Conservation (phyloP, 148 eudicot species). For the Amaranthus hypochondriacus region DNA sequence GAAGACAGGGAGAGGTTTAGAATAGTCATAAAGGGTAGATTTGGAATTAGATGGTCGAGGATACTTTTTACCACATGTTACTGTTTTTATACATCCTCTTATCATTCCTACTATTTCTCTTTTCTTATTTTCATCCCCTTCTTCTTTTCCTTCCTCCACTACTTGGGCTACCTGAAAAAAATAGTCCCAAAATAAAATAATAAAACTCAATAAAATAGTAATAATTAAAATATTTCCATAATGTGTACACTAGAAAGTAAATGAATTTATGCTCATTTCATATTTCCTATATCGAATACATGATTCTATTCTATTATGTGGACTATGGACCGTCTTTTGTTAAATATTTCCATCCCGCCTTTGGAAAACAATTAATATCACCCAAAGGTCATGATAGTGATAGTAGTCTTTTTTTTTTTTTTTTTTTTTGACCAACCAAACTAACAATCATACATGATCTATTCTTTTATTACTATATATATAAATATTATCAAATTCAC, state of each 20-base stretch:
- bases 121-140: conserved; percentile 21
- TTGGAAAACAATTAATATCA: too few species aligned
- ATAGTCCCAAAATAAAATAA: not conserved
- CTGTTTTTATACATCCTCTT: conserved; percentile 87
- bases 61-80: conserved; percentile 64
- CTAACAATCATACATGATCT: too few species aligned
- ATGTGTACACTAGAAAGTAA: not conserved
- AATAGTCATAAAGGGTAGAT: conserved; percentile 9
- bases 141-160: conserved; percentile 29
- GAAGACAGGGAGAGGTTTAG: conserved; percentile 39
- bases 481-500: too few species aligned
- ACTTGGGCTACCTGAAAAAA: conserved; percentile 66
- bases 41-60: conserved; percentile 30
- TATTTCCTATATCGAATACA: too few species aligned
- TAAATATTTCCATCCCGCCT: too few species aligned
- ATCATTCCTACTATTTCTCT: conserved; percentile 78
- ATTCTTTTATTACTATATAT: too few species aligned
- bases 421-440: too few species aligned
- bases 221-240: not conserved
- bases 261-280: too few species aligned
- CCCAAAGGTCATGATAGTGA: too few species aligned
- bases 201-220: not conserved
- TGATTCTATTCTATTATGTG: too few species aligned
- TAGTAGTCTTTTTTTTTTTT: too few species aligned
- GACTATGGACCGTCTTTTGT: too few species aligned